A percentile compares a stretch with the other conserved stretches of the same genome.
phyloP scores from a whole-genome alignment of 306 rosid genomes.

The Quercus parvula region DNA sequence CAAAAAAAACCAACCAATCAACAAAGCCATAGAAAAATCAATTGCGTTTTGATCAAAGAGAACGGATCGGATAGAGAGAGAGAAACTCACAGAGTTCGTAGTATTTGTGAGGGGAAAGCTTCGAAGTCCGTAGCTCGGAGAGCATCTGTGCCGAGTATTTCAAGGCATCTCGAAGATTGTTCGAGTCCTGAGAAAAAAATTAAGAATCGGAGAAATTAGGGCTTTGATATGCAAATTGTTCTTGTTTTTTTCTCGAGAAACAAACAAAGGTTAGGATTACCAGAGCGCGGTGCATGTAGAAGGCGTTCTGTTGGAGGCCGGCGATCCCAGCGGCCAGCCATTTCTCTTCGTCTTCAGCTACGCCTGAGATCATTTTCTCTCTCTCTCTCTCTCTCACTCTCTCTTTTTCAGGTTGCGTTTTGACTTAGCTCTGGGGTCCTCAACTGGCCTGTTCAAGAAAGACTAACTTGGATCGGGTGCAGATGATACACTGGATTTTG shows the following conservation, averaged over 20 bases:
- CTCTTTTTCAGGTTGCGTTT: slow-evolving; percentile 4
- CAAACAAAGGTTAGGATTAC: slow-evolving; percentile 37
- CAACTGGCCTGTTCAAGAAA: slow-evolving; percentile 22
- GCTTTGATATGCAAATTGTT: background rate
- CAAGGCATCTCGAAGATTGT: slow-evolving; percentile 90
- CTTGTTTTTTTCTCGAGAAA: slow-evolving; percentile 3
- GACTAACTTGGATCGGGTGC: background rate
- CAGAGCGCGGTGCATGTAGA: slow-evolving; percentile 98
- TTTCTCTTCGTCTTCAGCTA: slow-evolving; percentile 88
- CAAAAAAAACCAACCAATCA: slow-evolving; percentile 19
- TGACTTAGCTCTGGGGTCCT: slow-evolving; percentile 16
- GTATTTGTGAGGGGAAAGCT: slow-evolving; percentile 97
- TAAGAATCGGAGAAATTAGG: slow-evolving; percentile 14
- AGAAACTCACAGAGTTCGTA: slow-evolving; percentile 79
- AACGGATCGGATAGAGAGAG: slow-evolving; percentile 28
- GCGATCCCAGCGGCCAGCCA: slow-evolving; percentile 96
- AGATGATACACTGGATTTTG: too few species aligned
- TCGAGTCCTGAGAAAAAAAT: slow-evolving; percentile 59
- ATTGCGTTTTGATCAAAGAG: slow-evolving; percentile 1
- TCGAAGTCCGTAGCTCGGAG: slow-evolving; percentile 93
- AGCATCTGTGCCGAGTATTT: slow-evolving; percentile 99
- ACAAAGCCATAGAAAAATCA: background rate
- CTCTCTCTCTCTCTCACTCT: slow-evolving; percentile 11
- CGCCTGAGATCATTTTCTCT: slow-evolving; percentile 65
- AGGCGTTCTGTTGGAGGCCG: slow-evolving; percentile 94